Conservation (phyloP, 2,329 filamentous ascomycete species). For the Camillea tinctor region DNA sequence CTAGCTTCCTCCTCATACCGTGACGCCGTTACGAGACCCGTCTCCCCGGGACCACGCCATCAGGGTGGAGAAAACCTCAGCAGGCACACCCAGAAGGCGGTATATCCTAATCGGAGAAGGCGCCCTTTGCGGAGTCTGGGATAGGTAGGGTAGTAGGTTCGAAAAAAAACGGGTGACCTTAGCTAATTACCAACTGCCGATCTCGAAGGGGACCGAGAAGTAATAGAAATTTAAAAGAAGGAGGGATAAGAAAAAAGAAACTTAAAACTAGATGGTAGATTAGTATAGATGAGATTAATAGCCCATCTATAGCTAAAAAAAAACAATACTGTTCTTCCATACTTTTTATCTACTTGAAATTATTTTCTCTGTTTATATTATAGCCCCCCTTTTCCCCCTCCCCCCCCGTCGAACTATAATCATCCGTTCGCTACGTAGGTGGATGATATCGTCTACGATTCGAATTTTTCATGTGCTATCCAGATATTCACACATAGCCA, state of each 20-base stretch:
- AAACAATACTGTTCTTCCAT: background rate
- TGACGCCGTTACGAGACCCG: background rate
- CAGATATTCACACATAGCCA: too few species aligned
- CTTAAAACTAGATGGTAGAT: too few species aligned
- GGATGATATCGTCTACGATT: background rate
- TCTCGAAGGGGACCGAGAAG: background rate
- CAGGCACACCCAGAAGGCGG: background rate
- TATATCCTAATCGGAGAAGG: background rate
- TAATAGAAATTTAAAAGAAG: background rate
- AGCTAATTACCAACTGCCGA: background rate
- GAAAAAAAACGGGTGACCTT: background rate
- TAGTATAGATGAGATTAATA: too few species aligned
- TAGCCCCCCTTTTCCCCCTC: too few species aligned
- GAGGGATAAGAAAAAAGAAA: background rate
- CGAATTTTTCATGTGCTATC: background rate
- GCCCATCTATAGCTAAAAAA: too few species aligned
- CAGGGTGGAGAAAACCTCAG: too few species aligned
- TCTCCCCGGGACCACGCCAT: background rate
- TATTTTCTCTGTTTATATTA: background rate
- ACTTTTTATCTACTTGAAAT: background rate
- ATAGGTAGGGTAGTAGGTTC: background rate
- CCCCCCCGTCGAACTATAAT: background rate
- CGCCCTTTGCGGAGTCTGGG: background rate
- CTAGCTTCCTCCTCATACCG: background rate
- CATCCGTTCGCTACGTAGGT: background rate